A percentile compares a stretch with the other conserved stretches of the same genome.
phyloP scores from a whole-genome alignment of 2,329 filamentous ascomycete species.

The Claviceps spartinae region DNA sequence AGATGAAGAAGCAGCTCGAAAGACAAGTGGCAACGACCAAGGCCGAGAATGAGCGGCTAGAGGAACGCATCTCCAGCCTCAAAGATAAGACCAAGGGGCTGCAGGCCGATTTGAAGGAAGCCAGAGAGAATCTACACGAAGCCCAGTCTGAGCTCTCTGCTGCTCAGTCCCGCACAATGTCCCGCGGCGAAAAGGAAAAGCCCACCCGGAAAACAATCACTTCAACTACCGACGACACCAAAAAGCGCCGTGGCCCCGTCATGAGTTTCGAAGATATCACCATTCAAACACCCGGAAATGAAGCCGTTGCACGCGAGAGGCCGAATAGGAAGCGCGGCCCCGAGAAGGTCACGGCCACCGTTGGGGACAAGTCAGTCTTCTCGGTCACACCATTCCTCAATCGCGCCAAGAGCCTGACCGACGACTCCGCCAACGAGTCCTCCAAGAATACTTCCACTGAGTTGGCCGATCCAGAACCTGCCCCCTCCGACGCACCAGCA shows the following conservation, averaged over 20 bases:
- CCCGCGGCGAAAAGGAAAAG: constrained; percentile 9
- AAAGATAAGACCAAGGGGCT: constrained; percentile 55
- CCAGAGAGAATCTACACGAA: constrained; percentile 29
- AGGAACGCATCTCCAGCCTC: constrained; percentile 57
- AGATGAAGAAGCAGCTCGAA: constrained; percentile 52
- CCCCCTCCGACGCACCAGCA: constrained; percentile 3
- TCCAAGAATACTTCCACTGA: constrained; percentile 11
- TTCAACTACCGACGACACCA: constrained; percentile 20
- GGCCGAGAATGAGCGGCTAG: constrained; percentile 52
- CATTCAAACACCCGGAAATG: constrained; percentile 33
- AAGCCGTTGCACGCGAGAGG: constrained; percentile 27
- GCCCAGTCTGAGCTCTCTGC: constrained; percentile 9
- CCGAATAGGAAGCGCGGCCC: constrained; percentile 41
- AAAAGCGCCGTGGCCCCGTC: constrained; percentile 34
- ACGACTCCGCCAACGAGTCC: constrained; percentile 19
- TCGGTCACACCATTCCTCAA: constrained; percentile 92
- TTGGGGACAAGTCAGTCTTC: constrained; percentile 82
- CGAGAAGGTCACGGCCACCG: constrained; percentile 27
- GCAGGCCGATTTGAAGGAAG: constrained; percentile 60
- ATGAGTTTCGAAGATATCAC: constrained; percentile 30
- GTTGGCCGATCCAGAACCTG: constrained; percentile 19
- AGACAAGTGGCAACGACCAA: constrained; percentile 54
- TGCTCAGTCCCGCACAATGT: constrained; percentile 5
- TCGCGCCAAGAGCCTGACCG: constrained; percentile 44
- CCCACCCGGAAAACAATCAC: constrained; percentile 10